Conservation (phyloP, 208 protist species). For the Acanthamoeba divionensis region DNA sequence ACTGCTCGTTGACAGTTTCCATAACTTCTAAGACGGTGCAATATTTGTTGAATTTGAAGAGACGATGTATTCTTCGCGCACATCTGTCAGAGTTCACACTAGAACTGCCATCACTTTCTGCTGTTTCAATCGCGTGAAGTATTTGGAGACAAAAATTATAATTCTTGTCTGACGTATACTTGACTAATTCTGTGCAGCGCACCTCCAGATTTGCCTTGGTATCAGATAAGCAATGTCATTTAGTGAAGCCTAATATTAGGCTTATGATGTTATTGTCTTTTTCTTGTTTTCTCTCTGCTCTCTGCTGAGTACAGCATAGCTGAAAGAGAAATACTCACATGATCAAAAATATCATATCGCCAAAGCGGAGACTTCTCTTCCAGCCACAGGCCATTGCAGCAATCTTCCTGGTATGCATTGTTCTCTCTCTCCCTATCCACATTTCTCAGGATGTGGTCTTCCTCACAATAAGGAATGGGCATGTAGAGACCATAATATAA, state of each 20-base stretch:
- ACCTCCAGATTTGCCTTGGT: background rate
- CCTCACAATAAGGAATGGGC: background rate
- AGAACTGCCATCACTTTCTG: background rate
- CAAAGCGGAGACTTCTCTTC: background rate
- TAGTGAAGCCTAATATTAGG: background rate
- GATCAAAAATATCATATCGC: background rate
- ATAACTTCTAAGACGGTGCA: background rate
- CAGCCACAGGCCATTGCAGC: background rate
- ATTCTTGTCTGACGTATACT: background rate
- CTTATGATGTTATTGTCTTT: no score
- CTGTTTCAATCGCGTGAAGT: background rate
- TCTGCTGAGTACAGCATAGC: no score
- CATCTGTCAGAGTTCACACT: no score
- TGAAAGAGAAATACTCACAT: background rate
- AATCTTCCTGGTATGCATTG: background rate
- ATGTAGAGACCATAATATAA: background rate
- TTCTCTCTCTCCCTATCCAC: background rate
- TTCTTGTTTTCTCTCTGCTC: no score
- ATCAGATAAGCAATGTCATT: background rate
- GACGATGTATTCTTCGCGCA: background rate
- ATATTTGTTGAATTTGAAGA: conserved; percentile 20
- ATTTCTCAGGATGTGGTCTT: background rate
- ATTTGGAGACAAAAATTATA: background rate
- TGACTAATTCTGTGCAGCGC: background rate
- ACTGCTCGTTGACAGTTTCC: background rate